Percentiles rank a stretch among this genome's conserved stretches.
phyloP scores from a whole-genome alignment of 2,329 filamentous ascomycete genomes.

The Colletotrichum eremochloae region DNA sequence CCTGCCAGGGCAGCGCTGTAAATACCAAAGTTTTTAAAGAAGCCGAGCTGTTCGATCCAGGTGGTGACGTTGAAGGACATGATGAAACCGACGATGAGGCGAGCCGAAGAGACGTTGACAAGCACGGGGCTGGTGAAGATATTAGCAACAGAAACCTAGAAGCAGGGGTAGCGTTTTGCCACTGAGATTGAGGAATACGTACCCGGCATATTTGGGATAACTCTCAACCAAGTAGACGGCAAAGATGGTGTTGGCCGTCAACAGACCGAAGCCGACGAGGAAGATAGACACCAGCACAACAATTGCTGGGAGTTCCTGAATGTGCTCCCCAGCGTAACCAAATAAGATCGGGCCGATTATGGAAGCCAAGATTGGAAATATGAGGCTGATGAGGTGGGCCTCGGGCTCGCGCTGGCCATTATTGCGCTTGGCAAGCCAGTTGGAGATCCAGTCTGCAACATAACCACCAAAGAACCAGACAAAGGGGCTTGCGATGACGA shows the following conservation, averaged over 20 bases:
- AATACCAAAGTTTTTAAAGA: conserved; percentile 49
- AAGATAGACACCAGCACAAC: conserved; percentile 48
- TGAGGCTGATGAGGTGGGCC: conserved; percentile 50
- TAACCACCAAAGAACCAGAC: conserved; percentile 47
- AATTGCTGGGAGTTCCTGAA: conserved; percentile 46
- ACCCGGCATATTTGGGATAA: conserved; percentile 47
- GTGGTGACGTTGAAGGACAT: conserved; percentile 48
- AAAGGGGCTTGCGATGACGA: conserved; percentile 42
- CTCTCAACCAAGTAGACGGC: conserved; percentile 53
- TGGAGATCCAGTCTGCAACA: conserved; percentile 49
- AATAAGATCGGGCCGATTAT: conserved; percentile 51
- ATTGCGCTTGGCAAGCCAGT: conserved; percentile 47
- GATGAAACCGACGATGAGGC: conserved; percentile 50
- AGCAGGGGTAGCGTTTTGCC: too few relatives aligned
- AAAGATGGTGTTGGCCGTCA: conserved; percentile 48
- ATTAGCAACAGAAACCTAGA: conserved; percentile 4
- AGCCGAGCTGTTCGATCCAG: conserved; percentile 49
- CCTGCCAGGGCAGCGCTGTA: conserved; percentile 51
- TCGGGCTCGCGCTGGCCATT: conserved; percentile 51
- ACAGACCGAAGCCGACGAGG: conserved; percentile 49
- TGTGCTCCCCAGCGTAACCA: conserved; percentile 48
- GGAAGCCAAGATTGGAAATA: conserved; percentile 48
- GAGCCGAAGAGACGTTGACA: conserved; percentile 51
- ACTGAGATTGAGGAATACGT: background rate
- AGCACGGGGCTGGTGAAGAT: conserved; percentile 48